phyloP scores from a whole-genome alignment of 805 yeast species.

The Kluyveromyces dobzhanskii region DNA sequence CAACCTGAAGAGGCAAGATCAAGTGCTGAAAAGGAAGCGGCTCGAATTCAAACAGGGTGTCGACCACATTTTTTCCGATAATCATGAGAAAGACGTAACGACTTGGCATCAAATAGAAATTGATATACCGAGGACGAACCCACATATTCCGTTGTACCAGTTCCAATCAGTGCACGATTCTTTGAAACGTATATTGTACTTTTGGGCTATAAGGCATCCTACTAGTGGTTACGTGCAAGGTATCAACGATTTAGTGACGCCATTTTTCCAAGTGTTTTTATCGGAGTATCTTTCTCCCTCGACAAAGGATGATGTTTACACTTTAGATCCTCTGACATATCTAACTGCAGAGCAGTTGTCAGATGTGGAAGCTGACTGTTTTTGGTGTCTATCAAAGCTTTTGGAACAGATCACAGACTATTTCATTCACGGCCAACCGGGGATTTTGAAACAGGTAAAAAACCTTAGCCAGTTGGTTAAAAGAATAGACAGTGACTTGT shows the following conservation, averaged over 20 bases:
- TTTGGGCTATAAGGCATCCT: slow-evolving; percentile 96
- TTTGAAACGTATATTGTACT: slow-evolving; percentile 69
- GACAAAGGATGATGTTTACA: slow-evolving; percentile 40
- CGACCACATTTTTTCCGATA: slow-evolving; percentile 45
- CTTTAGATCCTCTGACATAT: slow-evolving; percentile 48
- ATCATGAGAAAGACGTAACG: slow-evolving; percentile 55
- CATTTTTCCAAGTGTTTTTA: slow-evolving; percentile 82
- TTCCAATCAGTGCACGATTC: slow-evolving; percentile 65
- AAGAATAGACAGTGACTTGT: slow-evolving; percentile 68
- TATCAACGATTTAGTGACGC: slow-evolving; percentile 87
- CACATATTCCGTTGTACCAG: slow-evolving; percentile 66
- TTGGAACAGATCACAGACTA: slow-evolving; percentile 94
- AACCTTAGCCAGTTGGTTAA: slow-evolving; percentile 70
- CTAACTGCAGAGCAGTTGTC: slow-evolving; percentile 53
- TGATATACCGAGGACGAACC: slow-evolving; percentile 92
- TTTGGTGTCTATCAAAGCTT: slow-evolving; percentile 90
- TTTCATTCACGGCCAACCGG: slow-evolving; percentile 97
- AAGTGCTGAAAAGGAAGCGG: slow-evolving; percentile 69
- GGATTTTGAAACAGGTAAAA: slow-evolving; percentile 83
- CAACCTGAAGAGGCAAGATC: slow-evolving; percentile 63
- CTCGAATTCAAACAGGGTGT: slow-evolving; percentile 78
- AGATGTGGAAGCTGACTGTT: slow-evolving; percentile 87
- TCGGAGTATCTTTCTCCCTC: slow-evolving; percentile 47
- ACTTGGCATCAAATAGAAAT: slow-evolving; percentile 95
- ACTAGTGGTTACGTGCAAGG: slow-evolving; percentile 98